Evolutionary conservation across 2,329 filamentous ascomycete genomes (phyloP), one percentile per base, ranked within the genome.

Genomic region (Eutypa lata): DNA sequence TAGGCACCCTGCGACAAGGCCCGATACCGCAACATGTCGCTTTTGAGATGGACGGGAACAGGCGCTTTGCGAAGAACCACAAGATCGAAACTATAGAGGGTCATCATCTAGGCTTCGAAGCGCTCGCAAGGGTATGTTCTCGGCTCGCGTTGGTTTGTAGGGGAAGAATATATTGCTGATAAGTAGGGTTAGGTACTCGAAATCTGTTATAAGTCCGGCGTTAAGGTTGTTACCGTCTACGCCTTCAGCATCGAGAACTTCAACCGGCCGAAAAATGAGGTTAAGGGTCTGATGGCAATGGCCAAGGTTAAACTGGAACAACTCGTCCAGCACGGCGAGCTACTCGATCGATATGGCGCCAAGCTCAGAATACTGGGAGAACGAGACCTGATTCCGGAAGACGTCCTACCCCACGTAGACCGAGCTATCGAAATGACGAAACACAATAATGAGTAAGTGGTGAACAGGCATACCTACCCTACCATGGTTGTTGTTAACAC

Each of bases 211-310:
- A 97, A 96, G 70, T 91, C 89, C 54, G 94, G 94, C 51, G 93
- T 99, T 57, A 93, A 94, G 71, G 91, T 96, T 8, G 93, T 99
- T 38, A 97, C 94, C 3, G 91, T 99, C 58, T 99, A 97, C 71
- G 94, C 94, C 16, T 99, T 99, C 74, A 96, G 91, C 68, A 97
- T 99, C 66, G 94, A 99, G 73, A 99, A 99, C 76, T 99, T 96
- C 77, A 96, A 97, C 71, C 86, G 94, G 6, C 93, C 91, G 21
- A 92, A 94, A 72, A 94, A 95, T 72, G 94, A 99, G 71, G 94
- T 99, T 8, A 91, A 97, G 67, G 92, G 91, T 28, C 76, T 99
- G 57, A 99, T 99, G 94, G 89, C 96, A 68, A 91, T 99, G 80
- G 93, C 93, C 55, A 97, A 96, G 76, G 85, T 94, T 65, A 97